A percentile compares a stretch with the other conserved stretches of the same genome.
phyloP scores from a whole-genome alignment of 2,329 filamentous ascomycete genomes.

The Parascedosporium putredinis region DNA sequence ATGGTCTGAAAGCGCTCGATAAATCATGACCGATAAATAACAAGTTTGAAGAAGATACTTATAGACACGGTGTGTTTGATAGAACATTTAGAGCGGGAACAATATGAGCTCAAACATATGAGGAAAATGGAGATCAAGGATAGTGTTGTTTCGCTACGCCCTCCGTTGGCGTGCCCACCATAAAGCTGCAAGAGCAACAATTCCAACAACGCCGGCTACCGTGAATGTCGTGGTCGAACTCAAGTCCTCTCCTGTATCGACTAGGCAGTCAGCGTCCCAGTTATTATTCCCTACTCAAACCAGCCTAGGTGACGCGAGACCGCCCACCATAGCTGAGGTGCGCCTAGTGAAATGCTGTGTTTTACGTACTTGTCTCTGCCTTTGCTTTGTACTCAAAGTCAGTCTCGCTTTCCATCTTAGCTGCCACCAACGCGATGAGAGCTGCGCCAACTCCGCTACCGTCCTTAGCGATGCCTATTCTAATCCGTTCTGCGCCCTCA shows the following conservation, averaged over 20 bases:
- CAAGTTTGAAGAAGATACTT: too few relatives aligned
- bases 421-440: slow-evolving; percentile 83
- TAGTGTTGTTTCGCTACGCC: not conserved
- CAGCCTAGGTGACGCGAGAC: too few relatives aligned
- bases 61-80: too few relatives aligned
- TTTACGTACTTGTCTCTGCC: not conserved
- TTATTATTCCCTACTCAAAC: too few relatives aligned
- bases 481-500: slow-evolving; percentile 71
- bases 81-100: too few relatives aligned
- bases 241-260: slow-evolving; percentile 20
- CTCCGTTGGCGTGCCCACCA: slow-evolving; percentile 11
- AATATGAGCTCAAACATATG: not conserved
- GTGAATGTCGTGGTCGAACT: slow-evolving; percentile 21
- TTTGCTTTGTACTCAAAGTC: not conserved
- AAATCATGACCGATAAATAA: too few relatives aligned
- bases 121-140: not conserved
- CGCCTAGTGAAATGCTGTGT: not conserved
- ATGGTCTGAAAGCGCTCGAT: too few relatives aligned
- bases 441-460: slow-evolving; percentile 72
- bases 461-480: slow-evolving; percentile 95
- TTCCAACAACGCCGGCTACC: slow-evolving; percentile 25
- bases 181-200: slow-evolving; percentile 25
- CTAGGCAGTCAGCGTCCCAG: not conserved
- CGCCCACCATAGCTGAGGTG: not conserved
- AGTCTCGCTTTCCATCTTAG: slow-evolving; percentile 45